phyloP scores from a whole-genome alignment of 179 eudicot species.

The Nepenthes alata region DNA sequence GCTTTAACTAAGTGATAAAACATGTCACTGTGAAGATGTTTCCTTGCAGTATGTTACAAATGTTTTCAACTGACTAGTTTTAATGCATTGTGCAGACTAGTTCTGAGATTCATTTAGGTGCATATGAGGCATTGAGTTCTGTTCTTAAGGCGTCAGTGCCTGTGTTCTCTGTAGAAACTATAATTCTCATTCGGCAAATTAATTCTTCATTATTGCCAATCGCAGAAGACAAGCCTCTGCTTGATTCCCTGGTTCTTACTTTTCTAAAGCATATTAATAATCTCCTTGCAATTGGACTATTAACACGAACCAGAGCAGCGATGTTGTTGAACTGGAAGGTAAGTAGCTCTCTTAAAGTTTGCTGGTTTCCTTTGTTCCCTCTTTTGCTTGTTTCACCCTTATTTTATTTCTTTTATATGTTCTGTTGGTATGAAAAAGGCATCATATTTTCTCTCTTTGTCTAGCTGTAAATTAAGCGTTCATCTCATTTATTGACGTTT shows the following conservation, averaged over 20 bases:
- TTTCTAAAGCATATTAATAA: conserved; percentile 53
- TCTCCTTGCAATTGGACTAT: conserved; percentile 43
- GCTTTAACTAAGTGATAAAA: not conserved
- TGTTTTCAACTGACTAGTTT: conserved; percentile 7
- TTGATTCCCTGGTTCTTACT: conserved; percentile 46
- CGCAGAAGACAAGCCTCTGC: conserved; percentile 23
- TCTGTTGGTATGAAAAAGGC: not conserved
- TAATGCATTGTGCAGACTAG: conserved; percentile 32
- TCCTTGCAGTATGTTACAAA: not conserved
- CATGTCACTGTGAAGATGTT: not conserved
- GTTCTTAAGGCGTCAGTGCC: conserved; percentile 42
- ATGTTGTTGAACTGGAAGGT: conserved; percentile 84
- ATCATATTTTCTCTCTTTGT: no score
- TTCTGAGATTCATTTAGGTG: conserved; percentile 67
- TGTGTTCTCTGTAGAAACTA: conserved; percentile 32
- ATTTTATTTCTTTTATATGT: not conserved
- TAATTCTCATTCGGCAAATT: conserved; percentile 26
- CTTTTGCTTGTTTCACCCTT: conserved; percentile 3
- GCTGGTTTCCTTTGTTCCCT: conserved; percentile 4
- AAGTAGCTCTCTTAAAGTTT: conserved; percentile 1
- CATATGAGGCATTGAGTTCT: conserved; percentile 63
- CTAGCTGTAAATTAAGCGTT: not conserved
- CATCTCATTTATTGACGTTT: not conserved
- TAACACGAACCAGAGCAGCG: conserved; percentile 76
- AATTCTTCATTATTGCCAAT: conserved; percentile 15